These are phyloP conservation scores for Carex littledalei DNA, from an alignment of 176 grass and related monocot species.

Conservation along the genomic window DNA sequence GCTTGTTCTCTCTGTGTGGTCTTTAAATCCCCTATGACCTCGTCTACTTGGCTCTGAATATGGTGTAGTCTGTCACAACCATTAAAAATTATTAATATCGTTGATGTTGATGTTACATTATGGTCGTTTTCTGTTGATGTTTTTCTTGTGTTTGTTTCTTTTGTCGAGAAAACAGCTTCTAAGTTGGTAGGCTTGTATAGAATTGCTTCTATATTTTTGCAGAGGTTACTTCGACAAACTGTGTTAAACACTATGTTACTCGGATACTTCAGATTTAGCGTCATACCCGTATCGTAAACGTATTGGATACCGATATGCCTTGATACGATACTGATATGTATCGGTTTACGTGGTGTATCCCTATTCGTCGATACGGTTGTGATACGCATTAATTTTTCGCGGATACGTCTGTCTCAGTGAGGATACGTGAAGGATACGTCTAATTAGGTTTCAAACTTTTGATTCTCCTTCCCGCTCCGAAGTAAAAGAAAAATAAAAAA, in stretches of 20 bases:
- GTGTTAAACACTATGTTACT: neutral
- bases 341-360: too few species aligned
- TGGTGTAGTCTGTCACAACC: neutral
- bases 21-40: constrained; percentile 26
- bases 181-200: neutral
- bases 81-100: neutral
- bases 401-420: too few species aligned
- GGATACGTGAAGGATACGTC: too few species aligned
- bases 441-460: too few species aligned
- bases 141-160: neutral
- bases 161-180: neutral
- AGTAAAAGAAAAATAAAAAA: too few species aligned
- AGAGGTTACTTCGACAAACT: neutral
- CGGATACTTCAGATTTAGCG: too few species aligned
- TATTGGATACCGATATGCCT: too few species aligned
- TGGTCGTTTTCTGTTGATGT: neutral
- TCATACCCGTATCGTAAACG: too few species aligned
- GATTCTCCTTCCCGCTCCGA: too few species aligned
- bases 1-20: neutral
- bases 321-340: too few species aligned
- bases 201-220: neutral
- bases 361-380: too few species aligned
- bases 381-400: too few species aligned
- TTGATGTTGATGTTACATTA: neutral
- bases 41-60: neutral